Evolutionary conservation across 176 grass and related monocot species (phyloP), one percentile per base, ranked within the genome.

Genomic region (Hordeum marinum): DNA sequence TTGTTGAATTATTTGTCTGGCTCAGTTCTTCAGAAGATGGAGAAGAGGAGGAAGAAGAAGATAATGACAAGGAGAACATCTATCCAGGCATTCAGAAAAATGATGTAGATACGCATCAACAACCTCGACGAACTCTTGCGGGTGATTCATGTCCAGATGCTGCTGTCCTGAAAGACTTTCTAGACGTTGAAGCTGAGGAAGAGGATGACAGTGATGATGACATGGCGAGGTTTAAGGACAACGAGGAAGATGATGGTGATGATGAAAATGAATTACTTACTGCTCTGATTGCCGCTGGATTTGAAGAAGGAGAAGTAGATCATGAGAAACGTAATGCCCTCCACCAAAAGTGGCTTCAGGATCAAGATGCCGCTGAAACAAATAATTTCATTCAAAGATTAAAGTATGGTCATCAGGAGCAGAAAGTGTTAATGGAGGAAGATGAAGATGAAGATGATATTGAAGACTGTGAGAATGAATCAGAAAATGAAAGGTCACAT

Each of bases 141-240:
- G 68, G 80, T 63, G 82, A 87, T 54, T 83, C 86, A 24, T 69
- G 59, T 82, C 69, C 80, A 74, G 88, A 85, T 85, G 79, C 18
- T 79, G 77, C 68, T 17, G 23, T 80, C 40, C 55, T 87, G 27
- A 98, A 95, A 87, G 88, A 94, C 79, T 98, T 94, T 89, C 41
- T 98, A 34, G 96, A 98, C 36, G 86, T 89, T 81, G 96, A 98
- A 89, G 96, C 96, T 23, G 96, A 98, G 76, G 96, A 98, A 95
- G 96, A 98, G 71, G 93, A 98, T 80, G 96, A 98, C 68, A 98
- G 96, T n/a, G 96, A 98, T 18, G 83, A 98, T 72, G 96, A 98
- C 89, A 63, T 94, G 67, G 84, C 74, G 74, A 92, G 96, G 46
- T 98, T 98, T 80, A 85, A 90, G 76, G 96, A 98, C 52, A 88